A percentile compares a stretch with the other conserved stretches of the same genome.
phyloP scores from a whole-genome alignment of 73 alveolate genomes.

The Uronychia binucleata region DNA sequence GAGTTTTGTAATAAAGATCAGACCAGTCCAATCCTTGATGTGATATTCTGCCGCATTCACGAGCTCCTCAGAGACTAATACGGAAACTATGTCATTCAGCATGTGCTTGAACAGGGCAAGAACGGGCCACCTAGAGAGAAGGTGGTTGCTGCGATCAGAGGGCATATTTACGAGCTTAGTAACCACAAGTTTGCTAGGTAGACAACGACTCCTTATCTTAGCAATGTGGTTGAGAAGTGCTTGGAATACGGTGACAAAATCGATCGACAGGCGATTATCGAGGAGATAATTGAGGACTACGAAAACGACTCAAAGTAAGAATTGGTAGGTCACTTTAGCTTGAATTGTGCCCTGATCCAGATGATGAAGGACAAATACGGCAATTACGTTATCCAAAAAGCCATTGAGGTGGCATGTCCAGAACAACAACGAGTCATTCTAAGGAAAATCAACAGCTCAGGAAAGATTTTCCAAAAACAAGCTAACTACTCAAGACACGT shows the following conservation, averaged over 20 bases:
- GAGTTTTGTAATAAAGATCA: slow-evolving; percentile 70
- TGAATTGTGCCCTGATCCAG: slow-evolving; percentile 39
- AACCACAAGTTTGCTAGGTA: slow-evolving; percentile 73
- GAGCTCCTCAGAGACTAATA: slow-evolving; percentile 72
- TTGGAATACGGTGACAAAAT: slow-evolving; percentile 50
- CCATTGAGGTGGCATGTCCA: slow-evolving; percentile 71
- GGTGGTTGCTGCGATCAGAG: slow-evolving; percentile 64
- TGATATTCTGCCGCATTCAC: slow-evolving; percentile 54
- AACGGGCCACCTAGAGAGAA: slow-evolving; percentile 68
- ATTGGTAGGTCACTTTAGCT: neutral
- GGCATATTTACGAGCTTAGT: slow-evolving; percentile 56
- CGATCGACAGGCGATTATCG: slow-evolving; percentile 49
- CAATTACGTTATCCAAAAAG: slow-evolving; percentile 76
- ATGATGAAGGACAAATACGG: slow-evolving; percentile 80
- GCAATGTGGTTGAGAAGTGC: slow-evolving; percentile 82
- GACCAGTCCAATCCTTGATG: slow-evolving; percentile 66
- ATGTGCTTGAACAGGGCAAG: slow-evolving; percentile 87
- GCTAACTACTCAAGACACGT: slow-evolving; percentile 62
- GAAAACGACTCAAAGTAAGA: slow-evolving; percentile 16
- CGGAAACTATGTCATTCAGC: slow-evolving; percentile 93
- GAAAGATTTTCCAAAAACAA: slow-evolving; percentile 23
- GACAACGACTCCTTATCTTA: neutral
- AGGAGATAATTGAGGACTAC: slow-evolving; percentile 66
- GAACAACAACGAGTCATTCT: slow-evolving; percentile 59
- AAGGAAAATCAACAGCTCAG: slow-evolving; percentile 53